Percentiles rank a stretch among this genome's conserved stretches.
Conservation (phyloP, 31 red algal genomes). For the Porphyra umbilicalis region DNA sequence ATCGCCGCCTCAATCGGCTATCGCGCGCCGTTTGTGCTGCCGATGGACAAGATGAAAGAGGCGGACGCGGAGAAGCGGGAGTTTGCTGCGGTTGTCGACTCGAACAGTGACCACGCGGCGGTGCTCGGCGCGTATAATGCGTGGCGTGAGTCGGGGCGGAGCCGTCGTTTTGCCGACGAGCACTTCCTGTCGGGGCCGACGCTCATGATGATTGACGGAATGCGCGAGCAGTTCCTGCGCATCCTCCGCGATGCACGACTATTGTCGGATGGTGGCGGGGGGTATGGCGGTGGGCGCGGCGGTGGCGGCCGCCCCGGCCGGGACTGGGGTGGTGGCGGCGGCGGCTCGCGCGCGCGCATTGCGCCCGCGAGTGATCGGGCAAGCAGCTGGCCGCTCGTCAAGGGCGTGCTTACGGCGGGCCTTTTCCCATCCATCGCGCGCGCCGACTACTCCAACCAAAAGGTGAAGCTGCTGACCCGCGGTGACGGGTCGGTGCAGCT, state of each 20-base stretch:
- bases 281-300: background rate
- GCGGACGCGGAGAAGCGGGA: conserved; percentile 2
- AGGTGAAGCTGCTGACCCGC: background rate
- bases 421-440: conserved; percentile 2
- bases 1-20: conserved; percentile 8
- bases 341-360: background rate
- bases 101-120: conserved; percentile 3
- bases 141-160: background rate
- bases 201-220: conserved; percentile 6
- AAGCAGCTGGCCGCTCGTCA: background rate
- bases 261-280: background rate
- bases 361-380: background rate
- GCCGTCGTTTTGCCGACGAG: background rate
- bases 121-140: background rate
- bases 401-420: background rate
- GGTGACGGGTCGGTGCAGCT: background rate
- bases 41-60: conserved; percentile 11
- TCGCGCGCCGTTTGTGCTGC: background rate
- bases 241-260: background rate
- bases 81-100: background rate
- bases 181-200: conserved; percentile 4
- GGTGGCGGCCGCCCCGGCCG: background rate
- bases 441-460: background rate
- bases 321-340: background rate
- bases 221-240: conserved; percentile 5